Conservation (phyloP, 495 filamentous ascomycete species). For the Friedmanniomyces simplex region DNA sequence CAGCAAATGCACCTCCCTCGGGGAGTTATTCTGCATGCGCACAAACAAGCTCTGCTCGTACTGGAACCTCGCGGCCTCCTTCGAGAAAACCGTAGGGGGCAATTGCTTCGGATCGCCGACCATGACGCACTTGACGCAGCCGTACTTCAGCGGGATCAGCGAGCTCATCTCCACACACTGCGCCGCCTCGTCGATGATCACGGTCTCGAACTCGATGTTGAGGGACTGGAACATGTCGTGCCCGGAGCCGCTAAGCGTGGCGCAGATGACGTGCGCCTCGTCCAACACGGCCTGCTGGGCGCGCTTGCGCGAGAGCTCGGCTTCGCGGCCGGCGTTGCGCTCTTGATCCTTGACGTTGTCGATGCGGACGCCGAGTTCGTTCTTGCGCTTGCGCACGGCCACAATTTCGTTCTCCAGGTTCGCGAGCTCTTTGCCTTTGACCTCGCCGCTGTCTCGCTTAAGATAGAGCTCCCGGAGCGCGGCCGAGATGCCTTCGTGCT, state of each 20-base stretch:
- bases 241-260: conserved; percentile 87
- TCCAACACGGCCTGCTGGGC: conserved; percentile 87
- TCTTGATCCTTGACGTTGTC: conserved; percentile 78
- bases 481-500: conserved; percentile 67
- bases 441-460: conserved; percentile 59
- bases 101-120: conserved; percentile 97
- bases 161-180: conserved; percentile 97
- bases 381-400: conserved; percentile 58
- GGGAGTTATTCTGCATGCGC: conserved; percentile 88
- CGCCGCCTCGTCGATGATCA: conserved; percentile 95
- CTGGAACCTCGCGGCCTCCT: conserved; percentile 80
- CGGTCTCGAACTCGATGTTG: conserved; percentile 94
- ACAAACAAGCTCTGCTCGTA: conserved; percentile 98
- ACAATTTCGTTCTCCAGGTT: conserved; percentile 70
- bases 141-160: conserved; percentile 93
- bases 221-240: conserved; percentile 96
- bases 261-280: conserved; percentile 83
- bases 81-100: conserved; percentile 88
- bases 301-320: conserved; percentile 71
- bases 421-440: conserved; percentile 49
- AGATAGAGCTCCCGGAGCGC: conserved; percentile 50
- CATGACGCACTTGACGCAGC: conserved; percentile 90
- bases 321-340: conserved; percentile 61
- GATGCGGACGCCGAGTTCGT: conserved; percentile 65
- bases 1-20: conserved; percentile 81